Evolutionary conservation across 768 basidiomycete genomes (phyloP).

Genomic region (Leccinum arenicola): DNA sequence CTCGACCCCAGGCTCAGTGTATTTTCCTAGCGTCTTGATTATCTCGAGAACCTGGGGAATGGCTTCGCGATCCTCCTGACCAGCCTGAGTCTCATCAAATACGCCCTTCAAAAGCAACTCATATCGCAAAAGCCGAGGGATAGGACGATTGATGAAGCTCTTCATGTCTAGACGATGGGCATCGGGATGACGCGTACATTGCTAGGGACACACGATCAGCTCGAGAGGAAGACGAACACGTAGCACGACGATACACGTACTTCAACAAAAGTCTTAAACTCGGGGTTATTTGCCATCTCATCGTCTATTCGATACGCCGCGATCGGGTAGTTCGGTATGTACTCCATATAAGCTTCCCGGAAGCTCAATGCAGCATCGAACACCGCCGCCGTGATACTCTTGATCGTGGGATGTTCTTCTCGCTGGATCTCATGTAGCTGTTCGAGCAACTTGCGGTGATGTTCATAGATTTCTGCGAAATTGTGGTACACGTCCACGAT

Average conservation of each 20-base stretch:
- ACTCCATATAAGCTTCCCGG: constrained; percentile 89
- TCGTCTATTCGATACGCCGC: constrained; percentile 86
- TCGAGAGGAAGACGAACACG: neutral
- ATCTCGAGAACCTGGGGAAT: constrained; percentile 87
- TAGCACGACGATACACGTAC: constrained; percentile 38
- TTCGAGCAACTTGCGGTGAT: constrained; percentile 76
- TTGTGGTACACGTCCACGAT: constrained; percentile 90
- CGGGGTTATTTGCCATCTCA: constrained; percentile 76
- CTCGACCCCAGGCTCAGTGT: constrained; percentile 82
- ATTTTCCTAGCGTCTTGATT: constrained; percentile 82
- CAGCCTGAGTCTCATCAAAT: constrained; percentile 66
- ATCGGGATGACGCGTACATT: constrained; percentile 63
- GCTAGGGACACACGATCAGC: constrained; percentile 25
- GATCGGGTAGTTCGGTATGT: constrained; percentile 90
- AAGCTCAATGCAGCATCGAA: constrained; percentile 88
- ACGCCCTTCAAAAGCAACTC: constrained; percentile 81
- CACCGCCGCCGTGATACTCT: constrained; percentile 77
- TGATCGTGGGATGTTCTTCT: constrained; percentile 80
- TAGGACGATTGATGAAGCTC: constrained; percentile 88
- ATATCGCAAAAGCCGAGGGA: constrained; percentile 86
- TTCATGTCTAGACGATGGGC: constrained; percentile 88
- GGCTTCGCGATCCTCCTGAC: constrained; percentile 76
- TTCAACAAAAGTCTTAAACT: constrained; percentile 82
- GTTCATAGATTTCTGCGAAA: constrained; percentile 66
- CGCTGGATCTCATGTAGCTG: constrained; percentile 83